Conservation (phyloP, 345 rosid species). For the Melaleuca quinquenervia region DNA sequence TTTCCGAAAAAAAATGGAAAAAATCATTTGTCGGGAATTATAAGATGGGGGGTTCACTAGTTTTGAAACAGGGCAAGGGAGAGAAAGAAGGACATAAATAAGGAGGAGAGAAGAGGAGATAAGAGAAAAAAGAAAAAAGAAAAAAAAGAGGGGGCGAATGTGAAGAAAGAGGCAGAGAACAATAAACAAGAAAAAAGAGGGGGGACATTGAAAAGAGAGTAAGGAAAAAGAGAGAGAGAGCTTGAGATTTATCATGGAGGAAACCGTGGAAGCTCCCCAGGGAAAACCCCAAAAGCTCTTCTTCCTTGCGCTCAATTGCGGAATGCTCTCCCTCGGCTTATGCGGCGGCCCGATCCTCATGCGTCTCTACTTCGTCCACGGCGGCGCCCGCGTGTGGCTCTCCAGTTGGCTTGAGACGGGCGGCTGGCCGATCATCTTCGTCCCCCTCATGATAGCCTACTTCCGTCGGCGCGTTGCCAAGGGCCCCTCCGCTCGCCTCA, state of each 20-base stretch:
- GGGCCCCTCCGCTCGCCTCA: background rate
- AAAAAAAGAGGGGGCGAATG: too few species aligned
- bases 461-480: constrained; percentile 7
- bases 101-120: too few species aligned
- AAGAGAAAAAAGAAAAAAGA: too few species aligned
- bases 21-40: too few species aligned
- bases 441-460: constrained; percentile 30
- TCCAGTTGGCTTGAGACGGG: background rate
- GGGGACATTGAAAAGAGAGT: too few species aligned
- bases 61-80: too few species aligned
- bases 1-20: too few species aligned
- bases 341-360: background rate
- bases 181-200: too few species aligned
- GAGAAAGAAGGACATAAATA: too few species aligned
- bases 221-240: too few species aligned
- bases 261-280: background rate
- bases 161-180: too few species aligned
- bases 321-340: background rate
- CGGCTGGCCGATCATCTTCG: constrained; percentile 7
- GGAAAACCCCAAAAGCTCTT: background rate
- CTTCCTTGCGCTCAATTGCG: constrained; percentile 1
- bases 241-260: background rate
- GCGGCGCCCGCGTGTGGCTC: background rate
- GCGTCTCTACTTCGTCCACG: constrained; percentile 6
- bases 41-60: too few species aligned